These are phyloP conservation scores for Graphiopsis chlorocephala DNA, from an alignment of 2,329 filamentous ascomycete genomes.

Conservation along the genomic window DNA sequence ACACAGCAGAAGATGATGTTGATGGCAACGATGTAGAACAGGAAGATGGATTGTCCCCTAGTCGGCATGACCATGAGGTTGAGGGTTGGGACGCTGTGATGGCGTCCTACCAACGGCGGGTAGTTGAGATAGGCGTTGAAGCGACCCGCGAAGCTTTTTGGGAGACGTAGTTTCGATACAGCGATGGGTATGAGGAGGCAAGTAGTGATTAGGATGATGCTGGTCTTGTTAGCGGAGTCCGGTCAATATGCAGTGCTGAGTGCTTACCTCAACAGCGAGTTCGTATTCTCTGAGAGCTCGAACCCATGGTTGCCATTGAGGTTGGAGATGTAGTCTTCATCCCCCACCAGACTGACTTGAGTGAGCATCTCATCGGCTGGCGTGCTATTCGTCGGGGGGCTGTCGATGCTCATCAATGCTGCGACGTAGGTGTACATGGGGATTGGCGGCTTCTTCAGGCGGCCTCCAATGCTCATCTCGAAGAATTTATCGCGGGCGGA, in stretches of 20 bases:
- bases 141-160: conserved; percentile 8
- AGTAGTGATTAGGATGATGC: conserved; percentile 23
- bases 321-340: conserved; percentile 29
- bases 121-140: conserved; percentile 23
- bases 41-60: conserved; percentile 29
- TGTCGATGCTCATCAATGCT: conserved; percentile 26
- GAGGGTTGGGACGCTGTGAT: conserved; percentile 15
- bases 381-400: conserved; percentile 22
- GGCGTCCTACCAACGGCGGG: conserved; percentile 18
- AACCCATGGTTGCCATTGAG: conserved; percentile 31
- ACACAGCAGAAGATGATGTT: conserved; percentile 33
- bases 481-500: conserved; percentile 34
- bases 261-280: conserved; percentile 34
- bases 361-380: conserved; percentile 28
- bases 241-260: not conserved
- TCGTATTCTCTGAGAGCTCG: conserved; percentile 29
- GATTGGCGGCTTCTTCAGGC: conserved; percentile 18
- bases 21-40: conserved; percentile 29
- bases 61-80: conserved; percentile 25
- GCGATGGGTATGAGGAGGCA: conserved; percentile 22
- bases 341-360: conserved; percentile 32
- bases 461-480: conserved; percentile 21
- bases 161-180: conserved; percentile 20
- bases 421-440: conserved; percentile 27
- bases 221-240: conserved; percentile 9